phyloP scores from a whole-genome alignment of 306 rosid genomes.

The Clitoria ternatea region DNA sequence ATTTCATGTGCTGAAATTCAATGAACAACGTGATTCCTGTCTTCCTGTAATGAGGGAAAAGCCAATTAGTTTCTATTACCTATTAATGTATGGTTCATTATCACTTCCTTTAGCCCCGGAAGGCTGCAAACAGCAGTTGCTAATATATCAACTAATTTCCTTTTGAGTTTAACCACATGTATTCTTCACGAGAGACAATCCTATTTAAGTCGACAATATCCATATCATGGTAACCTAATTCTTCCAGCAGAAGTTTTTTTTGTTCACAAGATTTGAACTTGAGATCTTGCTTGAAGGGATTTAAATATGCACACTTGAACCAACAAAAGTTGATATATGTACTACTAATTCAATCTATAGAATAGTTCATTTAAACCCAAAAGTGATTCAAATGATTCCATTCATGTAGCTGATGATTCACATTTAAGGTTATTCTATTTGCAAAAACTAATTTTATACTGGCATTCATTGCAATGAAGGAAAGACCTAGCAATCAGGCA shows the following conservation, averaged over 20 bases:
- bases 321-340: no score
- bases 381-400: slow-evolving; percentile 13
- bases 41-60: slow-evolving; percentile 16
- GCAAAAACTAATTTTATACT: slow-evolving; percentile 4
- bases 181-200: no score
- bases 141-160: no score
- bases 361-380: slow-evolving; percentile 12
- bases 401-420: neutral
- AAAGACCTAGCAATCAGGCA: neutral
- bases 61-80: slow-evolving; percentile 4
- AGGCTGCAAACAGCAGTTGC: neutral
- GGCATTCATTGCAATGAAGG: slow-evolving; percentile 17
- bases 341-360: slow-evolving; percentile 13
- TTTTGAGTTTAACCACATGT: no score
- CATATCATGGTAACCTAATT: no score
- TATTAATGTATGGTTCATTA: neutral
- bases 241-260: no score
- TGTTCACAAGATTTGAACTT: no score
- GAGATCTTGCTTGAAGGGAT: no score
- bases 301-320: no score
- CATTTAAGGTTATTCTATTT: slow-evolving; percentile 20
- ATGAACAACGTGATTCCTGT: slow-evolving; percentile 32
- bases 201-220: no score
- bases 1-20: slow-evolving; percentile 25
- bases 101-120: neutral